A percentile compares a stretch with the other conserved stretches of the same genome.
Conservation (phyloP, 805 yeast species). For the Isabelozyma pseudorhagii region DNA sequence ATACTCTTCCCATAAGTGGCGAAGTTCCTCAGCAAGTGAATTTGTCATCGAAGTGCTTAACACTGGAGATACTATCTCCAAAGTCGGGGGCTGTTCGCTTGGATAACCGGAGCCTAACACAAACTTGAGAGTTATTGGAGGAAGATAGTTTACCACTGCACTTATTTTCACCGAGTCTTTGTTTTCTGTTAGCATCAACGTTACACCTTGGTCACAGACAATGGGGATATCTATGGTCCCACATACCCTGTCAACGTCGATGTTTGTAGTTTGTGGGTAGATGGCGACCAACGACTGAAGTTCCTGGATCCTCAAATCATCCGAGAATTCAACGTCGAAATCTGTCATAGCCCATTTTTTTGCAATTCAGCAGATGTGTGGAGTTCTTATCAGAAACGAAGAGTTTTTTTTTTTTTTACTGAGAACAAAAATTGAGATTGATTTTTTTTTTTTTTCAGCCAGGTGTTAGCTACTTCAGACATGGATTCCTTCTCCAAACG, state of each 20-base stretch:
- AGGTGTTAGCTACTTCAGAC: neutral
- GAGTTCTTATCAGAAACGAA: neutral
- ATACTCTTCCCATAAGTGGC: constrained; percentile 29
- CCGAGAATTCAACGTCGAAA: constrained; percentile 10
- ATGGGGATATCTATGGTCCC: constrained; percentile 29
- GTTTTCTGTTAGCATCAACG: constrained; percentile 4
- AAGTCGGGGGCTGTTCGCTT: constrained; percentile 16
- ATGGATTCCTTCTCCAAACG: constrained; percentile 35
- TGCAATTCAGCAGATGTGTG: neutral
- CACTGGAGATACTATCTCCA: constrained; percentile 27
- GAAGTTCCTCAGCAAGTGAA: constrained; percentile 13
- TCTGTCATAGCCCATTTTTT: neutral
- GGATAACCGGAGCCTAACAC: constrained; percentile 36
- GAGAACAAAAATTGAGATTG: neutral
- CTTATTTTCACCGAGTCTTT: neutral
- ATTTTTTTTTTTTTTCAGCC: neutral
- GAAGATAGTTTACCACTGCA: constrained; percentile 20
- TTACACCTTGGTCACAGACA: constrained; percentile 12
- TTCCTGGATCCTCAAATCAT: constrained; percentile 31
- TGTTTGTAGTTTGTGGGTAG: constrained; percentile 32
- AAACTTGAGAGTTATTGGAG: constrained; percentile 26
- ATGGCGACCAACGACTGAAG: constrained; percentile 39
- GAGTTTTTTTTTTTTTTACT: neutral
- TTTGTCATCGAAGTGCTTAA: constrained; percentile 15
- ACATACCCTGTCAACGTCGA: constrained; percentile 5